A percentile compares a stretch with the other conserved stretches of the same genome.
These are phyloP conservation scores for Fraxinus paxiana DNA, from an alignment of 305 asterid genomes.

Conservation along the genomic window DNA sequence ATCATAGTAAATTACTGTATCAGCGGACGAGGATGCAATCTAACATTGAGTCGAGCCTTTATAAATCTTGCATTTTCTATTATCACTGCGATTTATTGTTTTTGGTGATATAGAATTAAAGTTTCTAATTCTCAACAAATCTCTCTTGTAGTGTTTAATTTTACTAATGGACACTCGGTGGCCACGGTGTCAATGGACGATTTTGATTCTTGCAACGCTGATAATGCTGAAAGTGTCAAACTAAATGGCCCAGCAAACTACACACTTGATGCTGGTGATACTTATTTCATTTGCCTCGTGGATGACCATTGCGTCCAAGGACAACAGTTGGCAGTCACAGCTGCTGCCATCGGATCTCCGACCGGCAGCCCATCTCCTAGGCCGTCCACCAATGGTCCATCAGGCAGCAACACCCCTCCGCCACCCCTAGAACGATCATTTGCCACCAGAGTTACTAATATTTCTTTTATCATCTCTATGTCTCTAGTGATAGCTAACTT, in stretches of 20 bases:
- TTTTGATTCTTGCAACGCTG: neutral
- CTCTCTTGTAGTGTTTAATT: neutral
- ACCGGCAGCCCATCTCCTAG: neutral
- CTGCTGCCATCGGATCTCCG: neutral
- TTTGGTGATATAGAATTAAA: neutral
- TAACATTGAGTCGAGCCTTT: neutral
- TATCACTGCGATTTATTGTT: neutral
- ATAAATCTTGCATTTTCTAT: neutral
- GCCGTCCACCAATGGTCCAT: neutral
- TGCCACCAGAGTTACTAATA: neutral
- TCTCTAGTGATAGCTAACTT: neutral
- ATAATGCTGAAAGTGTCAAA: neutral
- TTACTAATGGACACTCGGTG: neutral
- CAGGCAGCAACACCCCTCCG: neutral
- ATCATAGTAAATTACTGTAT: neutral
- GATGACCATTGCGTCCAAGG: neutral
- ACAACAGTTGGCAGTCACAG: neutral
- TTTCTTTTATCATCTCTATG: neutral
- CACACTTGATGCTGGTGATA: neutral
- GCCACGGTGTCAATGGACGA: neutral
- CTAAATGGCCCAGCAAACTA: neutral
- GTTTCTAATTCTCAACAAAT: neutral
- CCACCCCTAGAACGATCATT: neutral
- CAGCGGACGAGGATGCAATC: neutral
- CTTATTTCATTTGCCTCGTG: neutral